Evolutionary conservation across 345 rosid species (phyloP).

Genomic region (Lepidium aucheri): DNA sequence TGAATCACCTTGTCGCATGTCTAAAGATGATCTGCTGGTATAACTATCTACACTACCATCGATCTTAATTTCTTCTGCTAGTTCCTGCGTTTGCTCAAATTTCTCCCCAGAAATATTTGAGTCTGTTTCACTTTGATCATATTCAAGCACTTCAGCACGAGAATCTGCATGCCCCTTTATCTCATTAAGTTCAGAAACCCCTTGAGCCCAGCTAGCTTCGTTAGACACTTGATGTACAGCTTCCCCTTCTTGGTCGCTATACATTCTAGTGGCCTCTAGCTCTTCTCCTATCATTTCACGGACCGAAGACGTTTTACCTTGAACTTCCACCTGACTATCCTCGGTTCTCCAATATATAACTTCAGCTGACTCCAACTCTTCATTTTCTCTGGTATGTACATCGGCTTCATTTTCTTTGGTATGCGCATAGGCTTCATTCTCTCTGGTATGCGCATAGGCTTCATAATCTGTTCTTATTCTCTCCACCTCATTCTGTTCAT

Average conservation of each 20-base stretch:
- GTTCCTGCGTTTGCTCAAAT: slow-evolving; percentile 14
- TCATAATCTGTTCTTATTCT: slow-evolving; percentile 14
- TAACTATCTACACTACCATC: slow-evolving; percentile 21
- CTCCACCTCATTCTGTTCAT: slow-evolving; percentile 20
- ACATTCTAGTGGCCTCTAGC: slow-evolving; percentile 31
- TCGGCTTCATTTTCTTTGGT: slow-evolving; percentile 3
- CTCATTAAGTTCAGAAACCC: slow-evolving; percentile 27
- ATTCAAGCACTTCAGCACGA: slow-evolving; percentile 22
- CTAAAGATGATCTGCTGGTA: slow-evolving; percentile 26
- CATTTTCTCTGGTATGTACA: slow-evolving; percentile 16
- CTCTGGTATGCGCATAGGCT: slow-evolving; percentile 8
- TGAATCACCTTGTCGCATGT: slow-evolving; percentile 20
- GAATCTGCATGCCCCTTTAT: slow-evolving; percentile 32
- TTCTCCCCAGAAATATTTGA: slow-evolving; percentile 24
- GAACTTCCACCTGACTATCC: slow-evolving; percentile 21
- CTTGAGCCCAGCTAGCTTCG: slow-evolving; percentile 30
- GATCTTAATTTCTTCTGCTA: slow-evolving; percentile 14
- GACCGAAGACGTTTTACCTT: slow-evolving; percentile 24
- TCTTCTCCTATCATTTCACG: slow-evolving; percentile 33
- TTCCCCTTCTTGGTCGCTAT: slow-evolving; percentile 27
- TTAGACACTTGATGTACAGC: slow-evolving; percentile 31
- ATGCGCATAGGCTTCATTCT: not conserved
- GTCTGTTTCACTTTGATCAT: slow-evolving; percentile 21
- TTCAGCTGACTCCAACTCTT: slow-evolving; percentile 9
- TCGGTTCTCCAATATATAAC: slow-evolving; percentile 21